Evolutionary conservation across 208 protist genomes (phyloP), one percentile per base, ranked within the genome.

Genomic region (Crithidia expoeki): DNA sequence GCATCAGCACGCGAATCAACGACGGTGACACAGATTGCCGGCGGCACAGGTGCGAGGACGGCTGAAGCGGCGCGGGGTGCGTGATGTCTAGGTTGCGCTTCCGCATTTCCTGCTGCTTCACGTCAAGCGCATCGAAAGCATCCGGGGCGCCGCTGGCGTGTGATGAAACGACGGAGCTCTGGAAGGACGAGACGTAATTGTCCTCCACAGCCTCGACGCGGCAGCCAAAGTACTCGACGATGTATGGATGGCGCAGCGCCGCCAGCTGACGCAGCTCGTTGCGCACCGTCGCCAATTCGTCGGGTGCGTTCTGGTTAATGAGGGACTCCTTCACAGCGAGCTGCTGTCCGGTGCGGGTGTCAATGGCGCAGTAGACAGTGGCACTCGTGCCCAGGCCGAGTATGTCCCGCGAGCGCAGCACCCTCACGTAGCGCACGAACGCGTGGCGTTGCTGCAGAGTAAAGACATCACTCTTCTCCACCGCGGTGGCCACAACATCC

Each of bases 161-260:
- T 14, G 46, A 65, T 2, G 60, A 65, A 30, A 65, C 42, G n/a
- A 55, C 3, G 9, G 60, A 65, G 42, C 11, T 42, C 32, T 55
- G 60, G 14, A 55, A 42, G 58, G 21, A 21, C 28, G 60, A 9
- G 4, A 55, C 46, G 32, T 65, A 42, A n/a, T 19, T 16, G 46
- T 55, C 44, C 46, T 65, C 60, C 60, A 65, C 60, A 4, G 60
- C 44, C 30, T 74, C 56, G 27, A 85, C 64, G 2, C 50, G 61
- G 47, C 74, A 78, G 11, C 79, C 79, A 17, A 78, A 60, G 33
- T 85, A 81, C 52, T 81, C 72, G 3, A 85, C 67, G 47, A 85
- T 72, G 50, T 78, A 76, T 11, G 70, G 47, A 57, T 74, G 74
- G 7, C 75, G 74, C 34, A 81, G 59, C 46, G 47, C 44, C 12